Percentiles rank a stretch among this genome's conserved stretches.
These are phyloP conservation scores for Bocquillonia castaneifolia DNA, from an alignment of 441 rosid genomes.

Conservation along the genomic window DNA sequence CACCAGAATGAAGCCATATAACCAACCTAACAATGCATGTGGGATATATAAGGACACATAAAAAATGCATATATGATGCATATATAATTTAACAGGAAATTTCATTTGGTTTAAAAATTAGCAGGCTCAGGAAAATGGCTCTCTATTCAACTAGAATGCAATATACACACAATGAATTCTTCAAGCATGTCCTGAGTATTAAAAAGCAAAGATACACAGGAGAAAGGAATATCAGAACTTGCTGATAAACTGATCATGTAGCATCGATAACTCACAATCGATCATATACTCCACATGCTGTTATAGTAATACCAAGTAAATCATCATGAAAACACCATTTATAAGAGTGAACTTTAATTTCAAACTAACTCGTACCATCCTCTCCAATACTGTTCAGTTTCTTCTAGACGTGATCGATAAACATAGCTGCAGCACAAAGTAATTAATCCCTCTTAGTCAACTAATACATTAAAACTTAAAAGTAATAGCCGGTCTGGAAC, in stretches of 20 bases:
- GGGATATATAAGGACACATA: too few relatives aligned
- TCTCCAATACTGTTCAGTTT: conserved; percentile 95
- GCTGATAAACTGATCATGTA: background rate
- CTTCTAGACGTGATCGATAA: conserved; percentile 60
- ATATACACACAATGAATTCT: background rate
- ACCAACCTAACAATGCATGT: too few relatives aligned
- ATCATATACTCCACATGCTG: background rate
- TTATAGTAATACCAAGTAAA: background rate
- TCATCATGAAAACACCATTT: conserved; percentile 4
- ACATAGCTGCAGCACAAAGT: conserved; percentile 51
- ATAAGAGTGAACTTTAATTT: background rate
- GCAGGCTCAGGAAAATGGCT: background rate
- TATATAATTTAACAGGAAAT: background rate
- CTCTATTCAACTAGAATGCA: background rate
- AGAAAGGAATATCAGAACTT: background rate
- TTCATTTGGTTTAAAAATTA: background rate
- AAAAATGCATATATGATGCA: background rate
- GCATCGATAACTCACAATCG: background rate
- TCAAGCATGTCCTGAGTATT: background rate
- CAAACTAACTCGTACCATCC: conserved; percentile 55
- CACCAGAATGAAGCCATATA: too few relatives aligned
- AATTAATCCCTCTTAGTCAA: conserved; percentile 18
- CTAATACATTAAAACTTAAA: background rate
- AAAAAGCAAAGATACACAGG: background rate
- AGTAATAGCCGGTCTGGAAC: background rate